phyloP scores from a whole-genome alignment of 768 basidiomycete species.

The Suillus subalutaceus region DNA sequence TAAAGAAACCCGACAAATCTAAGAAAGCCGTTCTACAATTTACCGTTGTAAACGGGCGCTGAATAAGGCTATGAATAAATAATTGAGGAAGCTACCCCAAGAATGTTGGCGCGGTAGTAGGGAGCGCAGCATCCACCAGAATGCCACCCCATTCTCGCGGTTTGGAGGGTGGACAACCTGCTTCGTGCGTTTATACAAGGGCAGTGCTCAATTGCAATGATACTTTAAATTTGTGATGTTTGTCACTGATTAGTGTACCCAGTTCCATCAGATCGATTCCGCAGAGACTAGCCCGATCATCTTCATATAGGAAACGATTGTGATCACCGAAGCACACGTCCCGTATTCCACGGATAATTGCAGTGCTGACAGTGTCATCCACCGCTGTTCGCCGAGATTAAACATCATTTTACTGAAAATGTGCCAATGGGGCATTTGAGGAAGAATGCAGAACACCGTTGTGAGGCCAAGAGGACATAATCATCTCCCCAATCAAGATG shows the following conservation, averaged over 20 bases:
- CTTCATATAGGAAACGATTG: neutral
- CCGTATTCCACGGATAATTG: neutral
- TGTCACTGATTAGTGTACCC: neutral
- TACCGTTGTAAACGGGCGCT: conserved; percentile 20
- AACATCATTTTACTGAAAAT: neutral
- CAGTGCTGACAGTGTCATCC: neutral
- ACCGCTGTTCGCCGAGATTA: neutral
- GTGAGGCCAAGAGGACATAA: neutral
- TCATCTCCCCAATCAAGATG: neutral
- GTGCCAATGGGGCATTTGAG: neutral
- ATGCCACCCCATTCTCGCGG: neutral
- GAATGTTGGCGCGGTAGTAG: neutral
- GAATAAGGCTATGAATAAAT: conserved; percentile 20
- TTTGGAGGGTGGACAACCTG: neutral
- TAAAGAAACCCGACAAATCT: conserved; percentile 21
- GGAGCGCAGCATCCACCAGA: neutral
- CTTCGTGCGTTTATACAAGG: neutral
- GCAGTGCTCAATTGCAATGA: neutral
- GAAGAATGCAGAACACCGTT: neutral
- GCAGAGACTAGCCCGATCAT: neutral
- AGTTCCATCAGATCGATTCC: neutral
- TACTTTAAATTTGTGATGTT: neutral
- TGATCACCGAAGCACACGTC: neutral
- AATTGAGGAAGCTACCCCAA: conserved; percentile 8
- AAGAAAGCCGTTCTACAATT: conserved; percentile 22